A percentile compares a stretch with the other conserved stretches of the same genome.
These are phyloP conservation scores for Kwoniella sp. DNA, from an alignment of 768 basidiomycete species.

Conservation along the genomic window DNA sequence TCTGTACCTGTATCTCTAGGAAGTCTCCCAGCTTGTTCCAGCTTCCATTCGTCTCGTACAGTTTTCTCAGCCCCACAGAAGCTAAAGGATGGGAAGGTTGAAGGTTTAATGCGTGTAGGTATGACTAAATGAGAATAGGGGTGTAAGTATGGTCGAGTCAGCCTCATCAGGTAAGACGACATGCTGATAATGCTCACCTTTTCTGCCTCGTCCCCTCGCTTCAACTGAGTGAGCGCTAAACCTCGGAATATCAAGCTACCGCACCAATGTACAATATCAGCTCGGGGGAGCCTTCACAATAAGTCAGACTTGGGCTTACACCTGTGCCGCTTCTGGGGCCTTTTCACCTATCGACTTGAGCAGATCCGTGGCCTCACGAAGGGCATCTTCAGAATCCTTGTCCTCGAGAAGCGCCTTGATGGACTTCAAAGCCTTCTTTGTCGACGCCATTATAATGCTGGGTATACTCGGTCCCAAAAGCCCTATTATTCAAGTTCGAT, in stretches of 20 bases:
- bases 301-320: constrained; percentile 26
- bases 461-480: constrained; percentile 11
- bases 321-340: constrained; percentile 39
- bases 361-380: constrained; percentile 39
- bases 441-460: constrained; percentile 24
- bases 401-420: constrained; percentile 44
- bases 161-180: constrained; percentile 5
- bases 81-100: constrained; percentile 74
- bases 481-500: no score
- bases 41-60: constrained; percentile 45
- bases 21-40: constrained; percentile 34
- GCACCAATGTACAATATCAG: neutral
- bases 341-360: constrained; percentile 36
- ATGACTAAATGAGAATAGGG: constrained; percentile 66
- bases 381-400: constrained; percentile 39
- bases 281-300: neutral
- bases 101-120: constrained; percentile 72
- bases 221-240: constrained; percentile 74
- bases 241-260: constrained; percentile 86
- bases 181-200: constrained; percentile 64
- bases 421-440: constrained; percentile 49
- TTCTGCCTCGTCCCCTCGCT: constrained; percentile 74
- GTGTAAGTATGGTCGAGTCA: neutral
- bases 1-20: constrained; percentile 64
- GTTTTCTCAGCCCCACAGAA: constrained; percentile 55